These are phyloP conservation scores for Hypoxylon rubiginosum DNA, from an alignment of 2,329 filamentous ascomycete genomes.

Conservation along the genomic window DNA sequence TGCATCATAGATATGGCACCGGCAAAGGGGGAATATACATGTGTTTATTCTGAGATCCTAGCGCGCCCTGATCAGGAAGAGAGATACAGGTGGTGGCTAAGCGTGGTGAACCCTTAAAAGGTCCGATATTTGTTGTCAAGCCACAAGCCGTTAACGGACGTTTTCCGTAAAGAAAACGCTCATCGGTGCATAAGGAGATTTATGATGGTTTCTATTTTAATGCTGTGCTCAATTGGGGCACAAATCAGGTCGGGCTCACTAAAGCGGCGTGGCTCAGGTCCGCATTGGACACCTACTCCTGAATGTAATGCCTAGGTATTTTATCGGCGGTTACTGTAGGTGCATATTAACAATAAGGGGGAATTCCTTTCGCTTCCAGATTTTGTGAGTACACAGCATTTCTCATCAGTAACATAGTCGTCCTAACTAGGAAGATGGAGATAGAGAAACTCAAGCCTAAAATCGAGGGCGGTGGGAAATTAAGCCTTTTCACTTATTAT, in stretches of 20 bases:
- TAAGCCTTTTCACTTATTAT: slow-evolving; percentile 41
- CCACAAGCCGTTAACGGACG: too few relatives aligned
- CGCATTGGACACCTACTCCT: too few relatives aligned
- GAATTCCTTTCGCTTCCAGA: slow-evolving; percentile 17
- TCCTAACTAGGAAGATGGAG: slow-evolving; percentile 26
- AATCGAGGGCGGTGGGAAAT: slow-evolving; percentile 28
- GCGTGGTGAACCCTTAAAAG: neutral
- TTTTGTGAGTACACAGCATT: slow-evolving; percentile 18
- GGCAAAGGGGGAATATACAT: neutral
- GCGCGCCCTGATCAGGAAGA: neutral
- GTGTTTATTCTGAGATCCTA: slow-evolving; percentile 2
- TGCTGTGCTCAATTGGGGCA: too few relatives aligned
- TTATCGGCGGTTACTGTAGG: slow-evolving; percentile 31
- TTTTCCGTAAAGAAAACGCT: too few relatives aligned
- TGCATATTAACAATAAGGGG: slow-evolving; percentile 33
- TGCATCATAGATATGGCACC: slow-evolving; percentile 1
- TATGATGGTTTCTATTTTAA: too few relatives aligned
- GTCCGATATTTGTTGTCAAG: too few relatives aligned
- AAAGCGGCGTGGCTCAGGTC: too few relatives aligned
- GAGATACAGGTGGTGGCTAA: neutral
- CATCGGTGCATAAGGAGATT: too few relatives aligned
- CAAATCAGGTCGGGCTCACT: too few relatives aligned
- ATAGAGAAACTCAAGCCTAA: slow-evolving; percentile 34
- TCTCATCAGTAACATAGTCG: slow-evolving; percentile 19
- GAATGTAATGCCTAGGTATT: too few relatives aligned